phyloP scores from a whole-genome alignment of 2,329 filamentous ascomycete species.

The Penicillium sp. region DNA sequence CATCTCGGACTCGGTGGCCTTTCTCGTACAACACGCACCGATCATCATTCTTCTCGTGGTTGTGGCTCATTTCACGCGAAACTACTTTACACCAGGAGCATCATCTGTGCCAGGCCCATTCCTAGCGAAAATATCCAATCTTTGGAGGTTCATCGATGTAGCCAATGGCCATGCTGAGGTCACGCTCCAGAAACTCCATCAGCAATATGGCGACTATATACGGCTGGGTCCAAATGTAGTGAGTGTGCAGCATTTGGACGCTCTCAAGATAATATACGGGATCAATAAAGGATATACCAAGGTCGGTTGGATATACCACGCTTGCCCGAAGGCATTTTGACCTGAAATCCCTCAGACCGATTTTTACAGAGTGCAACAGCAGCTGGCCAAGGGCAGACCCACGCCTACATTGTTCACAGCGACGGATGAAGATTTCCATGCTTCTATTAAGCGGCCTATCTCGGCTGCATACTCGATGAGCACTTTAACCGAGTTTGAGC shows the following conservation, averaged over 20 bases:
- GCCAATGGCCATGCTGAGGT: conserved; percentile 14
- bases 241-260: conserved; percentile 20
- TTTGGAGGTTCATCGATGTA: conserved; percentile 18
- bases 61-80: conserved; percentile 9
- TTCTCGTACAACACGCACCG: conserved; percentile 1
- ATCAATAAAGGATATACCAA: conserved; percentile 20
- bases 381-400: conserved; percentile 18
- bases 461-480: conserved; percentile 42
- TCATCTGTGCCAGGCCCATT: conserved; percentile 13
- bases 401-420: conserved; percentile 21
- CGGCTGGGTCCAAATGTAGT: conserved; percentile 21
- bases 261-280: conserved; percentile 19
- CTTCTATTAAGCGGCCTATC: conserved; percentile 38
- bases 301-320: not conserved
- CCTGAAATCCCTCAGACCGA: conserved; percentile 1
- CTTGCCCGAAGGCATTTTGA: not conserved
- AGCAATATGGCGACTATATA: conserved; percentile 20
- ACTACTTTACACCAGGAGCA: conserved; percentile 13
- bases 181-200: conserved; percentile 15
- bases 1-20: conserved; percentile 7
- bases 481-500: conserved; percentile 40
- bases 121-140: conserved; percentile 12
- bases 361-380: conserved; percentile 22
- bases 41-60: conserved; percentile 1
- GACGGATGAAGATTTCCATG: conserved; percentile 37